These are phyloP conservation scores for Neonectria neomacrospora DNA, from an alignment of 2,329 filamentous ascomycete genomes.

Conservation along the genomic window DNA sequence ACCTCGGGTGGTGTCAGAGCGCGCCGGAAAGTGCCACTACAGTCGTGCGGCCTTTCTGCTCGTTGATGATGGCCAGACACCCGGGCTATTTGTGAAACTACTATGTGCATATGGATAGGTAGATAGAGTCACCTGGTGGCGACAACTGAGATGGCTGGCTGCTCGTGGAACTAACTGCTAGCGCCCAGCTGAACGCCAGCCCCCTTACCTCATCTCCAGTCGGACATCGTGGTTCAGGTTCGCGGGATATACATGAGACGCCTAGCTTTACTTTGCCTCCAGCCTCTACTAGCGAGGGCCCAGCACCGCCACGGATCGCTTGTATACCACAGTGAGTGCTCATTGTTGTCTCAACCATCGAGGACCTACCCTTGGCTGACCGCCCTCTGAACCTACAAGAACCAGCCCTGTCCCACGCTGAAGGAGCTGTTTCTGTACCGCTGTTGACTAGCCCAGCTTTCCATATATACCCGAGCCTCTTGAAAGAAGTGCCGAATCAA, in stretches of 20 bases:
- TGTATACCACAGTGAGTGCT: slow-evolving; percentile 12
- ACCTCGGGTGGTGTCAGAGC: not conserved
- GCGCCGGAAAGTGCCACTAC: not conserved
- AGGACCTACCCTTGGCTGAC: not conserved
- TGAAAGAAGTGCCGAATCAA: not conserved
- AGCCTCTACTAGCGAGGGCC: slow-evolving; percentile 3
- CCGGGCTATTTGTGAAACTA: no score
- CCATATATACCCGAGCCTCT: not conserved
- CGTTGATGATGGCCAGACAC: no score
- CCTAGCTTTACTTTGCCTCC: slow-evolving; percentile 3
- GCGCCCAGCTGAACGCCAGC: not conserved
- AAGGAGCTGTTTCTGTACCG: no score
- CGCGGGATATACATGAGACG: slow-evolving; percentile 6
- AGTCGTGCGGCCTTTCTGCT: not conserved
- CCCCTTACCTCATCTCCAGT: slow-evolving; percentile 1
- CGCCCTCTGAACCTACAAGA: not conserved
- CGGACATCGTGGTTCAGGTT: not conserved
- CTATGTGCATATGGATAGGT: no score
- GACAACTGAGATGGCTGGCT: not conserved
- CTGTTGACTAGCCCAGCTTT: not conserved
- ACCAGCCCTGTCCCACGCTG: not conserved
- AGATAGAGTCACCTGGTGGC: not conserved
- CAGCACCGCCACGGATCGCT: not conserved
- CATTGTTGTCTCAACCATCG: not conserved
- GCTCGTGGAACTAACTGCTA: not conserved